Evolutionary conservation across 208 protist species (phyloP), one percentile per base, ranked within the genome.

Genomic region (Borovskyia barvae): DNA sequence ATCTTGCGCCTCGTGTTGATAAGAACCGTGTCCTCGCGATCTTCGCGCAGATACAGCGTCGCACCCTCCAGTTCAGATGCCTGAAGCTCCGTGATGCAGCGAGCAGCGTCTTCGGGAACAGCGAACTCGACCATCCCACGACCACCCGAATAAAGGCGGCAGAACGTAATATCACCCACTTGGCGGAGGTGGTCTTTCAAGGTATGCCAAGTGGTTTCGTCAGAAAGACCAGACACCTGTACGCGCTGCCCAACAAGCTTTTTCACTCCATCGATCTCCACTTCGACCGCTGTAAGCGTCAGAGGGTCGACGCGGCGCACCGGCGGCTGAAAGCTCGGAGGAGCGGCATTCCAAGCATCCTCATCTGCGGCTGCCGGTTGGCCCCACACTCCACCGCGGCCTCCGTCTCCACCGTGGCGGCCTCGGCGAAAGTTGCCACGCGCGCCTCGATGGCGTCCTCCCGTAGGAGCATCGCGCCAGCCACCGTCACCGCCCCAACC

Each of bases 121-220:
- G 85, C 62, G 41, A 93, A 93, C 73, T 94, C 83, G 11, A 92
- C 92, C 70, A 94, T 78, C 8, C 82, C 88, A 19, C 87, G 80
- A 33, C 92, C 92, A 8, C 73, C 70, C 12, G 78, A 80, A 49
- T 85, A 93, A 15, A 90, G 52, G 33, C 80, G 80, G 64, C 77
- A 92, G 54, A 92, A 91, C 8, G 74, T 84, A 19, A 94, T 78
- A 61, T 95, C 82, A 29, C 79, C 88, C 3, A 84, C 81, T 53
- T 94, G 79, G 1, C 83, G 82, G 39, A 96, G 73, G 64, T 96
- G 87, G 54, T 94, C 89, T 68, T 97, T 97, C 28, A 97, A 57
- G 15, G 79, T 89, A 37, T 93, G 88, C 92, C 92, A 97, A 5
- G 80, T 87, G 1, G 88, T 95, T 19, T 87, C 80, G 39, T 92